A percentile compares a stretch with the other conserved stretches of the same genome.
Evolutionary conservation across 2,329 filamentous ascomycete genomes (phyloP).

Genomic region (Penicillium glabrum): DNA sequence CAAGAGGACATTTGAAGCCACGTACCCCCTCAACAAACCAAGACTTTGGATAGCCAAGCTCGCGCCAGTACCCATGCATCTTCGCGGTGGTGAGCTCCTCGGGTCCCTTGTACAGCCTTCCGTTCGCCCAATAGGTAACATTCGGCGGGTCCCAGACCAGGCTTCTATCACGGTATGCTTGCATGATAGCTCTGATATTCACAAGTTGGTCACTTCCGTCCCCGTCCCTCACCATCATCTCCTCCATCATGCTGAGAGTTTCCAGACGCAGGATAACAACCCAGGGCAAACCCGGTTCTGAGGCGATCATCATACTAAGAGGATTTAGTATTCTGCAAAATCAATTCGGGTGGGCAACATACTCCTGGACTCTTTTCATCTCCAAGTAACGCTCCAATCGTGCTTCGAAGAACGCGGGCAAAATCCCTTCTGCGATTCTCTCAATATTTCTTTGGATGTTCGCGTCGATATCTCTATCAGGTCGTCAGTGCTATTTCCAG

Average conservation of each 20-base stretch:
- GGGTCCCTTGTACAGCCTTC: neutral
- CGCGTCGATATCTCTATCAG: neutral
- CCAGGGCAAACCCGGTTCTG: neutral
- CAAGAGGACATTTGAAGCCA: neutral
- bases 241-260: neutral
- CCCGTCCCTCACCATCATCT: neutral
- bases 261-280: neutral
- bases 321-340: neutral
- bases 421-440: slow-evolving; percentile 1
- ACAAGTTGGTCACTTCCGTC: neutral
- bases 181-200: neutral
- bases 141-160: neutral
- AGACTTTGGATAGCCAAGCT: neutral
- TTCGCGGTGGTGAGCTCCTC: neutral
- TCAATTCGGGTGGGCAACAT: neutral
- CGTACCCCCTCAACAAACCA: neutral
- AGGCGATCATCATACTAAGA: neutral
- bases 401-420: neutral
- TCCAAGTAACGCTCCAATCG: neutral
- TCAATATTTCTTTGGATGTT: neutral
- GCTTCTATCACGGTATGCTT: neutral
- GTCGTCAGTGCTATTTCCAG: no score
- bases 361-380: neutral
- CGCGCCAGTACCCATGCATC: neutral
- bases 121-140: neutral